These are phyloP conservation scores for grape (Vitis vinifera) DNA, from an alignment of 164 flowering plant genomes.

Conservation along the genomic window DNA sequence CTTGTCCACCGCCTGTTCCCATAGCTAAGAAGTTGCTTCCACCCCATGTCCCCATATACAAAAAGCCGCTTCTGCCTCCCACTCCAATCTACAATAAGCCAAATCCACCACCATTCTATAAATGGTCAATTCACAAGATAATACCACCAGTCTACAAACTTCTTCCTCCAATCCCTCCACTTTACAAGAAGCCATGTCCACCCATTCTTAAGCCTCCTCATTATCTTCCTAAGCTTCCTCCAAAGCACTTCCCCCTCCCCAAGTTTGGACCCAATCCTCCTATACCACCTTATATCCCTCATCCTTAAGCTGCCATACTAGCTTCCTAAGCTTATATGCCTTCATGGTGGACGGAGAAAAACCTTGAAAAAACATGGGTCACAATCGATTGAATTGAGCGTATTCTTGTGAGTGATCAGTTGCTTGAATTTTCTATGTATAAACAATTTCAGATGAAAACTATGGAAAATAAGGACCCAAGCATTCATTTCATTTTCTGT, in stretches of 20 bases:
- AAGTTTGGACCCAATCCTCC: slow-evolving; percentile 27
- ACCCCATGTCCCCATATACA: slow-evolving; percentile 18
- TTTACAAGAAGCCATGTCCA: slow-evolving; percentile 12
- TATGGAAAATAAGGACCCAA: no score
- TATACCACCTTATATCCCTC: slow-evolving; percentile 21
- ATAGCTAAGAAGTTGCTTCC: slow-evolving; percentile 6
- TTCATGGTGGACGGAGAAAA: no score
- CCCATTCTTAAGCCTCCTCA: slow-evolving; percentile 17
- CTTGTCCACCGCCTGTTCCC: slow-evolving; percentile 8
- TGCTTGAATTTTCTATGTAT: not conserved
- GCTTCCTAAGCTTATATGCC: no score
- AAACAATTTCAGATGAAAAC: no score
- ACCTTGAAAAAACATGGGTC: no score
- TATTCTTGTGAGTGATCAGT: no score
- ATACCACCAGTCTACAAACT: slow-evolving; percentile 11
- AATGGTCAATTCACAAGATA: no score
- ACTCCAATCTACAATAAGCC: slow-evolving; percentile 3
- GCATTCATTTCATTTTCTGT: no score
- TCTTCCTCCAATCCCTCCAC: slow-evolving; percentile 15
- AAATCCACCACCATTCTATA: not conserved
- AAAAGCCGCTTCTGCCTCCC: not conserved
- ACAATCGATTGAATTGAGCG: no score
- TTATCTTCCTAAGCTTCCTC: slow-evolving; percentile 6
- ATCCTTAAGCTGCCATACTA: not conserved
- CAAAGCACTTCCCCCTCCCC: slow-evolving; percentile 26